phyloP scores from a whole-genome alignment of 2,329 filamentous ascomycete species.

The Pseudogymnoascus sp. region DNA sequence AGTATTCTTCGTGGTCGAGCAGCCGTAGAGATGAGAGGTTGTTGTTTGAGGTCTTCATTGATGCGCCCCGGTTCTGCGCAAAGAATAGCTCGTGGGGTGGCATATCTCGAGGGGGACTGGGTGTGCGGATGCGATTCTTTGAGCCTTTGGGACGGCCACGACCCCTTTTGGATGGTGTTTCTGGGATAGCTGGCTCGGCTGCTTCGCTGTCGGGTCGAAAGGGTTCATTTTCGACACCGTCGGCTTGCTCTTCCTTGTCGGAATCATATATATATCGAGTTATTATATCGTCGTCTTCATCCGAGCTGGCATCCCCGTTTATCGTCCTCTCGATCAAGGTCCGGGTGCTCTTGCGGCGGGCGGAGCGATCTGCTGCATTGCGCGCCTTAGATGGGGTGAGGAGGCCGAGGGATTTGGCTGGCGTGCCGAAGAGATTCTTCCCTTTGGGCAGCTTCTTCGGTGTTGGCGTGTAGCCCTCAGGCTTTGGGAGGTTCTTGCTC shows the following conservation, averaged over 20 bases:
- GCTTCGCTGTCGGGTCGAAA: conserved; percentile 15
- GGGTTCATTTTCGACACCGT: conserved; percentile 25
- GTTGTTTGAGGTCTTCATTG: conserved; percentile 77
- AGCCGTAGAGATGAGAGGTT: conserved; percentile 66
- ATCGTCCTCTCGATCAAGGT: conserved; percentile 66
- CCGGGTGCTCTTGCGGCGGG: conserved; percentile 74
- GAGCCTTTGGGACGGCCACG: conserved; percentile 37
- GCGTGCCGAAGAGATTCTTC: conserved; percentile 26
- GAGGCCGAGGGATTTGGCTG: conserved; percentile 12
- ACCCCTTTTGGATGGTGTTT: conserved; percentile 46
- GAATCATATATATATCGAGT: conserved; percentile 60
- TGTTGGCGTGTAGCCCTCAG: conserved; percentile 11
- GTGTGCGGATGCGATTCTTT: conserved; percentile 45
- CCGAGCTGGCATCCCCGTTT: conserved; percentile 57
- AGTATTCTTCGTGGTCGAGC: conserved; percentile 89
- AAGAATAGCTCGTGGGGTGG: conserved; percentile 90
- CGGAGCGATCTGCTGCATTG: conserved; percentile 64
- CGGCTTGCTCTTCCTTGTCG: conserved; percentile 38
- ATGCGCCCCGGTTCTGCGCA: conserved; percentile 77
- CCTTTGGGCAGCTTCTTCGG: conserved; percentile 18
- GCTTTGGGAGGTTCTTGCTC: not conserved
- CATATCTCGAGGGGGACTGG: conserved; percentile 61
- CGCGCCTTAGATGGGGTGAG: conserved; percentile 22
- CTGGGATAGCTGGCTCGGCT: conserved; percentile 22
- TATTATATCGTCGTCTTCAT: conserved; percentile 59